These are phyloP conservation scores for Fraxinus sp. DNA, from an alignment of 305 asterid genomes.

Conservation along the genomic window DNA sequence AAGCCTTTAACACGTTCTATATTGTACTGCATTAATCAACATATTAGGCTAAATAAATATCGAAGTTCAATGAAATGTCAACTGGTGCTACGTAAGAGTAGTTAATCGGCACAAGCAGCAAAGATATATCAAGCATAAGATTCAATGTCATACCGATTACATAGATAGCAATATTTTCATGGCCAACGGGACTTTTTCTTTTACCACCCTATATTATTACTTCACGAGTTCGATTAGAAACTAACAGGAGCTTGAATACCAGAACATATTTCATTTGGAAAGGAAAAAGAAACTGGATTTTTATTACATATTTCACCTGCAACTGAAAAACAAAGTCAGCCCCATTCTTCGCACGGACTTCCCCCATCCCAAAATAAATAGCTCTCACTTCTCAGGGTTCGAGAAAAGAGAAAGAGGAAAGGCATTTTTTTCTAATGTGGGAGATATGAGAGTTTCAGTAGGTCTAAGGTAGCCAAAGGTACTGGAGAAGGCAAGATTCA, in stretches of 20 bases:
- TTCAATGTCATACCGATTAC: not conserved
- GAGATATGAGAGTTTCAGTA: not conserved
- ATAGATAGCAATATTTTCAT: not conserved
- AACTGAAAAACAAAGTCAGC: not conserved
- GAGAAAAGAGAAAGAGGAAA: not conserved
- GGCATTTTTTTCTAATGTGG: not conserved
- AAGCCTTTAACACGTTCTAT: not conserved
- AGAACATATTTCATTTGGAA: not conserved
- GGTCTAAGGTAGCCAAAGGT: not conserved
- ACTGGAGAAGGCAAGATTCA: not conserved
- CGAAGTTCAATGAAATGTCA: constrained; percentile 1
- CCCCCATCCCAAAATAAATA: not conserved
- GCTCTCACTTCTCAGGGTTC: not conserved
- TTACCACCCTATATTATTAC: constrained; percentile 1
- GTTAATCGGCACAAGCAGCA: constrained; percentile 2
- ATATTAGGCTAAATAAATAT: not conserved
- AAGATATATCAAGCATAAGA: not conserved
- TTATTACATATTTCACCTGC: not conserved
- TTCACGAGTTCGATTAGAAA: constrained; percentile 12
- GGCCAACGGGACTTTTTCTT: not conserved
- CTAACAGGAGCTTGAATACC: not conserved
- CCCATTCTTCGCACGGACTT: not conserved
- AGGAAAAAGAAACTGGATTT: constrained; percentile 3
- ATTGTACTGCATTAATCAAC: constrained; percentile 4
- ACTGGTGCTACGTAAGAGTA: not conserved